Base-by-base conservation (phyloP, 225 moss, liverwort and hornwort genomes). In the Marchantia paleacea region DNA sequence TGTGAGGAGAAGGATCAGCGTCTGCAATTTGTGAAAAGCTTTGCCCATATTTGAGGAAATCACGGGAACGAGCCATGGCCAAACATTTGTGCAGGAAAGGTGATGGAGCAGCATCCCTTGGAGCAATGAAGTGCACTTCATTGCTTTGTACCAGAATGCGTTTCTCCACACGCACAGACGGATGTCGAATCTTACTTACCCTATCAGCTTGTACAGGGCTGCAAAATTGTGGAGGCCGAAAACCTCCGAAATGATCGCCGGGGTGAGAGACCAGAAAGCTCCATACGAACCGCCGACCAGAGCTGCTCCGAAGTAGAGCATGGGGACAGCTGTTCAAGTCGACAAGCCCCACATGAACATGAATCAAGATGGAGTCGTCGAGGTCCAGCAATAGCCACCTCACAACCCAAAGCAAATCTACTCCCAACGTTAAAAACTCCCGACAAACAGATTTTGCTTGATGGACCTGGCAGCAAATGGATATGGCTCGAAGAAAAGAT, bases 211-310 rank as follows among this genome's bases (percentile, higher is more conserved):
- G 81, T 94, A 97, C 6, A 93, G 90, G 39, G 93, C 92, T 65
- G 93, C 91, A 84, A 97, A 97, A 67, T 97, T 88, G 19, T 88
- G 86, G 51, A 97, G 83, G 67, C 94, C 96, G 30, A 97, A 97
- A 81, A 93, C 83, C 82, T 97, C 94, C 10, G 93, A 89, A 39
- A 87, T 81, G 68, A 97, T 92, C 68, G 89, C 90, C 24, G 96
- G 94, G 16, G 86, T 80, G 67, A 97, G 80, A 75, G 91, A 81
- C 93, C 93, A 93, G 76, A 94, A 93, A 12, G 90, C 85, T 80
- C 96, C 96, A 67, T 89, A 97, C 24, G 94, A 89, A 25, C 91
- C 85, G 65, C 93, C 96, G 69, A 94, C 90, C 52, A 93, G 87
- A 63, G 83, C 90, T 64, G 94, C 89, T 51, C 94, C 96, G 52